Evolutionary conservation across 768 basidiomycete species (phyloP).

Genomic region (Boletellus ananas): DNA sequence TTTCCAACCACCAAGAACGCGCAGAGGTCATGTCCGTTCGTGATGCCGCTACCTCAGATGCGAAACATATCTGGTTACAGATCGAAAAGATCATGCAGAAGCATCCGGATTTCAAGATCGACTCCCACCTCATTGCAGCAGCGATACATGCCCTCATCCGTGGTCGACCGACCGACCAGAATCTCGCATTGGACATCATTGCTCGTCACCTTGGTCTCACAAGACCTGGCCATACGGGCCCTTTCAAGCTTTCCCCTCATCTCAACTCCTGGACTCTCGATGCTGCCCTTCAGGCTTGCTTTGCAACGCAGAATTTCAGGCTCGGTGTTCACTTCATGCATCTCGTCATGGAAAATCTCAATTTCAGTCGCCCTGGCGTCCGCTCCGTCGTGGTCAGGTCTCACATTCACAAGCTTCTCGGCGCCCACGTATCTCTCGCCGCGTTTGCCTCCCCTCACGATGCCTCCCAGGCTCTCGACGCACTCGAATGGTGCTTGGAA

Average conservation of each 20-base stretch:
- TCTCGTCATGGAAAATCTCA: conserved; percentile 47
- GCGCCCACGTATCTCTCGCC: conserved; percentile 43
- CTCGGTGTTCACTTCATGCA: conserved; percentile 55
- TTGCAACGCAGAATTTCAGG: conserved; percentile 41
- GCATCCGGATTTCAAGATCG: conserved; percentile 44
- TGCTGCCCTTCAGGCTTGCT: conserved; percentile 55
- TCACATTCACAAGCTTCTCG: conserved; percentile 63
- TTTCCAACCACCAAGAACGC: conserved; percentile 24
- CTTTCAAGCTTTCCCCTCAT: conserved; percentile 35
- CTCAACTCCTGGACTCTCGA: conserved; percentile 49
- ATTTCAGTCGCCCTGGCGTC: conserved; percentile 19
- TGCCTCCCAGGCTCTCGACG: conserved; percentile 50
- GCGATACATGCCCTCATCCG: conserved; percentile 53
- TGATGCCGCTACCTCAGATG: conserved; percentile 56
- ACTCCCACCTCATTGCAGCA: conserved; percentile 49
- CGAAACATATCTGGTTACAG: conserved; percentile 68
- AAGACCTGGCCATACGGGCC: conserved; percentile 40
- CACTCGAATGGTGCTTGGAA: conserved; percentile 66
- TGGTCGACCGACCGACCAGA: conserved; percentile 56
- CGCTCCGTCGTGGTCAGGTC: conserved; percentile 44
- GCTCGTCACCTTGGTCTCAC: conserved; percentile 61
- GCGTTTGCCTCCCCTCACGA: conserved; percentile 37
- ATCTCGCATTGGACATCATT: conserved; percentile 63
- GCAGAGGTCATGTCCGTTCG: conserved; percentile 19
- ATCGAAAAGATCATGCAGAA: conserved; percentile 51